Evolutionary conservation across 768 basidiomycete genomes (phyloP), one percentile per base, ranked within the genome.

Genomic region (Rhodotorula toruloides): DNA sequence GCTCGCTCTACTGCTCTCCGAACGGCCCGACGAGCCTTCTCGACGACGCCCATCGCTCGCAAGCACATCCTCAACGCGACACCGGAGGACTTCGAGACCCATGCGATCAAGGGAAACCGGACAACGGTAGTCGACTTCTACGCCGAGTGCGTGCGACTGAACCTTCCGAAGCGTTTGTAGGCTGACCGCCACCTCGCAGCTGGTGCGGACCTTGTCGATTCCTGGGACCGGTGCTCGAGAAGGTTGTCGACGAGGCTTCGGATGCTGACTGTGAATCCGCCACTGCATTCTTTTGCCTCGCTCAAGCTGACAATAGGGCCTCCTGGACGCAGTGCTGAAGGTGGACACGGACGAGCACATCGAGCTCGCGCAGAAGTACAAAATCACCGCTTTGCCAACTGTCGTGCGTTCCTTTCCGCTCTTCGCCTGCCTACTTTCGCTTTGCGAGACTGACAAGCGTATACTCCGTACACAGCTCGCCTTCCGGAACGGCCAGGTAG

Each of bases 281-380:
- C n/a, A n/a, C n/a, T n/a, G n/a, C n/a, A n/a, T n/a, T n/a, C n/a
- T n/a, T n/a, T n/a, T n/a, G n/a, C n/a, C 57, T 47, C 19, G 10
- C 21, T 40, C 29, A 0, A 36, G 22, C 19, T 27, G 43, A 12
- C 52, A 22, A 7, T 25, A n/a, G n/a, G n/a, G n/a, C n/a, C n/a
- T n/a, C n/a, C n/a, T n/a, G n/a, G n/a, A n/a, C n/a, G n/a, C 67
- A 68, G 67, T 70, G n/a, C 55, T 70, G 36, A 66, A 57, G 19
- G 47, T 70, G 31, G 69, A 70, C 42, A 70, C 69, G 2, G 69
- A 66, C 34, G n/a, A 53, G 2, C 53, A 66, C 16, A 17, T n/a
- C 22, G 64, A 66, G 37, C 65, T 70, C 16, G 69, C 69, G 0
- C 40, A 32, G 11, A 54, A 59, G 56, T 66, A 66, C 65, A 66